These are phyloP conservation scores for Penicillium rolfsii DNA, from an alignment of 2,329 filamentous ascomycete species.

Conservation along the genomic window DNA sequence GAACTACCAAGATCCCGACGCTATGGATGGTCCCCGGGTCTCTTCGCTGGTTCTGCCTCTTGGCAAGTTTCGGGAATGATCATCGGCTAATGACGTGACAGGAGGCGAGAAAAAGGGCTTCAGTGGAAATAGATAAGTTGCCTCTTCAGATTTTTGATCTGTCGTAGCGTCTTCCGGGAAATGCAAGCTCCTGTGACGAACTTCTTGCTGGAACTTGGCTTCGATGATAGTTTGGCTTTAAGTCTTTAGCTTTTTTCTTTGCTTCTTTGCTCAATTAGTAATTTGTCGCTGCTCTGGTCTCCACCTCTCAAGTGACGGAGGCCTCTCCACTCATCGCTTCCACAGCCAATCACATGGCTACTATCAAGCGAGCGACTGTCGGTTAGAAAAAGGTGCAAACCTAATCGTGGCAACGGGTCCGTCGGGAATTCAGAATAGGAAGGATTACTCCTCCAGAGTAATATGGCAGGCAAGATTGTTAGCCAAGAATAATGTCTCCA, in stretches of 20 bases:
- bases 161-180: not conserved
- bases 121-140: not conserved
- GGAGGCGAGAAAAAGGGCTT: not conserved
- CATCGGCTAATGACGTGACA: not conserved
- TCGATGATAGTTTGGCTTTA: not conserved
- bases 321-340: not conserved
- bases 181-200: not conserved
- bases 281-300: not conserved
- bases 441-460: not conserved
- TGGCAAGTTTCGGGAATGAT: not conserved
- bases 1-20: not conserved
- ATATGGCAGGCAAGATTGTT: not conserved
- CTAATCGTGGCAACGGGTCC: slow-evolving; percentile 6
- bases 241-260: not conserved
- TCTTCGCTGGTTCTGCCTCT: not conserved
- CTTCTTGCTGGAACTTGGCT: not conserved
- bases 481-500: not conserved
- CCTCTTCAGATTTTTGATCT: not conserved
- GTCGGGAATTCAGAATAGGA: not conserved
- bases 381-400: slow-evolving; percentile 3
- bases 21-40: not conserved
- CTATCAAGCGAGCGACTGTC: not conserved
- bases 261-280: not conserved
- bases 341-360: not conserved
- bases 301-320: not conserved